Evolutionary conservation across 805 yeast genomes (phyloP).

Genomic region (Cyberlindnera saturnus): DNA sequence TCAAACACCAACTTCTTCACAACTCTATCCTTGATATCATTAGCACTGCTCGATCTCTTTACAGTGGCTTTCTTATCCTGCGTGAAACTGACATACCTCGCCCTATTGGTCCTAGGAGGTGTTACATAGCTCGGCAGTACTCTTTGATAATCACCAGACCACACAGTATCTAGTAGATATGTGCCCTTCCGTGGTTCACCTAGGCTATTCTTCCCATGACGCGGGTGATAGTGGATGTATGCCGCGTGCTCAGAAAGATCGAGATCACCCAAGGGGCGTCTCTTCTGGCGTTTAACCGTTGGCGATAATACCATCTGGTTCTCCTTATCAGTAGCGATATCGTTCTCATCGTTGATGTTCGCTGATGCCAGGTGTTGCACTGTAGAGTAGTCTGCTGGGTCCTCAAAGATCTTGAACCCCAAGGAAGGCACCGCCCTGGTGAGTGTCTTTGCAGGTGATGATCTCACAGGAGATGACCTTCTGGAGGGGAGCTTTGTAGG

Average conservation of each 20-base stretch:
- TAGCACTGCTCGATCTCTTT: conserved; percentile 19
- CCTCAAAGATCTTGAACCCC: conserved; percentile 21
- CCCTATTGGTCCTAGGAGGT: conserved; percentile 21
- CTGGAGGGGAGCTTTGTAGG: conserved; percentile 8
- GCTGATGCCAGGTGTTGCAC: conserved; percentile 10
- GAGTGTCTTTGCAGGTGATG: conserved; percentile 1
- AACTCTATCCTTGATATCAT: conserved; percentile 17
- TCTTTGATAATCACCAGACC: conserved; percentile 11
- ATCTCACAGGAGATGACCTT: conserved; percentile 2
- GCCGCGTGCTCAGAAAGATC: conserved; percentile 15
- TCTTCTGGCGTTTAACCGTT: not conserved
- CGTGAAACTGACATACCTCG: conserved; percentile 16
- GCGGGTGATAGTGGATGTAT: conserved; percentile 10
- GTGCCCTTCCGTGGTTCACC: conserved; percentile 5
- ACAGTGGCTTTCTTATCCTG: conserved; percentile 6
- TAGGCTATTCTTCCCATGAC: not conserved
- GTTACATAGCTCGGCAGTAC: conserved; percentile 20
- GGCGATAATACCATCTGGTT: conserved; percentile 8
- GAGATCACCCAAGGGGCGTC: conserved; percentile 12
- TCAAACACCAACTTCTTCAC: conserved; percentile 22
- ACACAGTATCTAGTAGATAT: conserved; percentile 11
- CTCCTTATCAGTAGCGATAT: conserved; percentile 14
- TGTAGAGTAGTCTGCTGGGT: conserved; percentile 18
- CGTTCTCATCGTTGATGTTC: conserved; percentile 15
- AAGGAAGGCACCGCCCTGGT: conserved; percentile 9